These are phyloP conservation scores for Sporisorium scitamineum DNA, from an alignment of 1,284 basidiomycete species.

Conservation along the genomic window DNA sequence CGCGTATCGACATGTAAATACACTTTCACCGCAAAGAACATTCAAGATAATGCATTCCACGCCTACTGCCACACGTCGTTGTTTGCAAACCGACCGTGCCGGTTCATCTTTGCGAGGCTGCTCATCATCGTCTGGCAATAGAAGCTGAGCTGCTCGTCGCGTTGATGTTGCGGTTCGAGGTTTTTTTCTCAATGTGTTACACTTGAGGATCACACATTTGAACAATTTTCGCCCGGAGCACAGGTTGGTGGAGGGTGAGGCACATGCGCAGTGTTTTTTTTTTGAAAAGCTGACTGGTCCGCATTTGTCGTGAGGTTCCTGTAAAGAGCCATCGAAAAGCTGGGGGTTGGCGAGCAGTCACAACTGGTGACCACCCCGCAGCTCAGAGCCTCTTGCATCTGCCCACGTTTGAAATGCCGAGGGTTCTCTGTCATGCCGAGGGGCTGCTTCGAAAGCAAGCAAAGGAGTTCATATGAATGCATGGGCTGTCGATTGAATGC, in stretches of 20 bases:
- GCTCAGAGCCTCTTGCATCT: neutral
- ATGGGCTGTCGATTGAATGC: neutral
- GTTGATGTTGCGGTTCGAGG: neutral
- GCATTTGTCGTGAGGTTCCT: constrained; percentile 1
- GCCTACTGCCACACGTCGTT: neutral
- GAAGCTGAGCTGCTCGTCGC: neutral
- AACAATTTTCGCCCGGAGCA: neutral
- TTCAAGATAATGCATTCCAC: constrained; percentile 17
- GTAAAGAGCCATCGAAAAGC: neutral
- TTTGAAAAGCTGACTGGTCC: neutral
- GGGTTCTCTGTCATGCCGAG: too few relatives aligned
- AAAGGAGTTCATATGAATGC: neutral
- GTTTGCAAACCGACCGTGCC: too few relatives aligned
- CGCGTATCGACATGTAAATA: constrained; percentile 28
- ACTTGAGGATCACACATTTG: neutral
- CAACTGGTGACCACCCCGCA: constrained; percentile 3
- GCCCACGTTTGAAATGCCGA: neutral
- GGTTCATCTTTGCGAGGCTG: neutral
- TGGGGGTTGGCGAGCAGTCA: too few relatives aligned
- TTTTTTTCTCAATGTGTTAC: neutral
- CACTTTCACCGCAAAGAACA: constrained; percentile 27
- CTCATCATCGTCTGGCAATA: neutral
- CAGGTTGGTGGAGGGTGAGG: constrained; percentile 12
- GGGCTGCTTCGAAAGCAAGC: too few relatives aligned
- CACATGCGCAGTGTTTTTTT: constrained; percentile 1